Evolutionary conservation across 1,284 basidiomycete species (phyloP).

Genomic region (Moniliophthora roreri): DNA sequence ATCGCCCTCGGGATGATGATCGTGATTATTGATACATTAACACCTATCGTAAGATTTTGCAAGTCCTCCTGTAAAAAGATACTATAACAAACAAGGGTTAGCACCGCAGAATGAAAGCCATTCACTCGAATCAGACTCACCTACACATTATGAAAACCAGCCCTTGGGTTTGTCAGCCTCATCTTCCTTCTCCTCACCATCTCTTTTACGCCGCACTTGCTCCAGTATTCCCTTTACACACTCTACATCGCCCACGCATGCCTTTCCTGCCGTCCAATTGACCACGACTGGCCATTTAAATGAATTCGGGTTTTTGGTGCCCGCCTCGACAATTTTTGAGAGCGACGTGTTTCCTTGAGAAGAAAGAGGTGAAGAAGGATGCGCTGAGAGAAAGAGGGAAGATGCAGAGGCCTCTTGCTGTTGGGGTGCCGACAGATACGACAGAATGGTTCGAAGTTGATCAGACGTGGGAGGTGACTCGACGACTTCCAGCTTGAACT

Average conservation of each 20-base stretch:
- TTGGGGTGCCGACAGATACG: slow-evolving; percentile 47
- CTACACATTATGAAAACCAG: slow-evolving; percentile 48
- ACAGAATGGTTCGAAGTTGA: slow-evolving; percentile 65
- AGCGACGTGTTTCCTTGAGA: slow-evolving; percentile 39
- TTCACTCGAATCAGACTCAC: too few species aligned
- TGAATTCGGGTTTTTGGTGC: slow-evolving; percentile 50
- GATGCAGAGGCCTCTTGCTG: slow-evolving; percentile 32
- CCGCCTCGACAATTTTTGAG: slow-evolving; percentile 50
- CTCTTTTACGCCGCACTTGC: slow-evolving; percentile 56
- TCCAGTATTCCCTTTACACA: slow-evolving; percentile 67
- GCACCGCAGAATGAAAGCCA: too few species aligned
- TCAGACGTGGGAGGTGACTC: slow-evolving; percentile 65
- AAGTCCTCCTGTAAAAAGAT: too few species aligned
- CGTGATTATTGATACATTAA: too few species aligned
- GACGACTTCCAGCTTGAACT: slow-evolving; percentile 71
- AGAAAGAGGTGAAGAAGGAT: slow-evolving; percentile 42
- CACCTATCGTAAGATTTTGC: too few species aligned
- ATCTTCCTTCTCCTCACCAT: slow-evolving; percentile 53
- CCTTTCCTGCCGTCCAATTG: slow-evolving; percentile 71
- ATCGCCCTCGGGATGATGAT: too few species aligned
- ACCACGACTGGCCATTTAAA: slow-evolving; percentile 80
- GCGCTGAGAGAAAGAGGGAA: slow-evolving; percentile 53
- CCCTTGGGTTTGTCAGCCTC: slow-evolving; percentile 47
- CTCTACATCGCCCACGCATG: slow-evolving; percentile 64
- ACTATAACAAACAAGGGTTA: too few species aligned